Percentiles rank a stretch among this genome's conserved stretches.
Conservation (phyloP, 495 filamentous ascomycete genomes). For the Tetracladium setigerum region DNA sequence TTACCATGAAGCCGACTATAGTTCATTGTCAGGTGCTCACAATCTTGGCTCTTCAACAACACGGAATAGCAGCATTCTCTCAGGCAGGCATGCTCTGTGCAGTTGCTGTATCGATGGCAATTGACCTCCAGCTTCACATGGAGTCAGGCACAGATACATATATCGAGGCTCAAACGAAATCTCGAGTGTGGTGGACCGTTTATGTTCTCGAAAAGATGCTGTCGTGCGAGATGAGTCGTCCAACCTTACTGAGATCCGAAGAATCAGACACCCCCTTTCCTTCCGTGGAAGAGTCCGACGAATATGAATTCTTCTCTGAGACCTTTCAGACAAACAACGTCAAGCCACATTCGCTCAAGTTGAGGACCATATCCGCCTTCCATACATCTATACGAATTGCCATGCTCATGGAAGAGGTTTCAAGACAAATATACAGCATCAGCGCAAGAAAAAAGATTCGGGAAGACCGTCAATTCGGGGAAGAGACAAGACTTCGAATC, state of each 20-base stretch:
- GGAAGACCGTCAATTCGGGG: conserved; percentile 14
- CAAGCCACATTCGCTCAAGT: conserved; percentile 8
- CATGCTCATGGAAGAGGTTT: conserved; percentile 15
- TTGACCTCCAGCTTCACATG: conserved; percentile 16
- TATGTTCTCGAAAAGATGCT: conserved; percentile 22
- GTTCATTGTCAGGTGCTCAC: conserved; percentile 16
- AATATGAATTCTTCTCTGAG: conserved; percentile 17
- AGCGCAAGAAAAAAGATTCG: conserved; percentile 15
- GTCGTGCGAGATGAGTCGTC: conserved; percentile 13
- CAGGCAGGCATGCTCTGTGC: conserved; percentile 17
- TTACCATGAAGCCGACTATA: conserved; percentile 13
- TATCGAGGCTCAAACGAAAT: conserved; percentile 13
- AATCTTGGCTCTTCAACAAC: conserved; percentile 18
- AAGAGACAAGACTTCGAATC: conserved; percentile 9
- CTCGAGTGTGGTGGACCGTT: conserved; percentile 22
- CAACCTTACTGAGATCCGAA: conserved; percentile 13
- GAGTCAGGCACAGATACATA: conserved; percentile 1
- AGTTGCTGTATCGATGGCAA: conserved; percentile 18
- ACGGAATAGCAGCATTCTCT: conserved; percentile 19
- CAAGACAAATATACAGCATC: conserved; percentile 15
- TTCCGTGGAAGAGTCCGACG: conserved; percentile 14
- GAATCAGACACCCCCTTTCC: conserved; percentile 19
- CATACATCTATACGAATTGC: conserved; percentile 11
- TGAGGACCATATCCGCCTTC: conserved; percentile 17
- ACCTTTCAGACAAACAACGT: background rate